phyloP scores from a whole-genome alignment of 140 eudicot species.

The Erigeron philadelphicus region DNA sequence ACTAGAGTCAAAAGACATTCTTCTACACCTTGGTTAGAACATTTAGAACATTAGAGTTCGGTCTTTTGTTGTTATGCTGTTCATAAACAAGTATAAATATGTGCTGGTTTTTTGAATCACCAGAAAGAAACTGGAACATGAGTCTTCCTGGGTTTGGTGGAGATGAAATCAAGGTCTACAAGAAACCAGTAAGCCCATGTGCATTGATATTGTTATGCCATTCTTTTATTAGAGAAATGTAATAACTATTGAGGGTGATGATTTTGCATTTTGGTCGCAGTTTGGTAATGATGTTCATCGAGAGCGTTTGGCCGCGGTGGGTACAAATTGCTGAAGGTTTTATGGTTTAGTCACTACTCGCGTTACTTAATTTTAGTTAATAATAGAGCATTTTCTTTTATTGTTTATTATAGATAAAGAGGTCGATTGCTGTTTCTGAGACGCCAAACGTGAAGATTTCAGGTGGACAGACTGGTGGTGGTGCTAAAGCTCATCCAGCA shows the following conservation, averaged over 20 bases:
- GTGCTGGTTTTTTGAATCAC: slow-evolving; percentile 3
- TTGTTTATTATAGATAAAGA: slow-evolving; percentile 52
- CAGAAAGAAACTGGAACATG: slow-evolving; percentile 94
- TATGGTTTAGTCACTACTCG: background rate
- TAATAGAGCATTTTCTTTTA: background rate
- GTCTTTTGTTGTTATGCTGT: background rate
- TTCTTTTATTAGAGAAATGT: background rate
- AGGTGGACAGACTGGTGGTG: slow-evolving; percentile 56
- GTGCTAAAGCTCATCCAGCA: slow-evolving; percentile 55
- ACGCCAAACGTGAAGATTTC: slow-evolving; percentile 38
- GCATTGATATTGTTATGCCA: background rate
- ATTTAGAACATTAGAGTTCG: slow-evolving; percentile 31
- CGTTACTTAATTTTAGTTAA: background rate
- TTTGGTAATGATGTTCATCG: slow-evolving; percentile 59
- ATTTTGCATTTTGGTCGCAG: slow-evolving; percentile 38
- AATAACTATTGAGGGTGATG: background rate
- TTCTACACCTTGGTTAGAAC: slow-evolving; percentile 74
- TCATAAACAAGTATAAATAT: background rate
- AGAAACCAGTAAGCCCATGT: slow-evolving; percentile 60
- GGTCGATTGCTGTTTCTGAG: slow-evolving; percentile 53
- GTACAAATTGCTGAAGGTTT: slow-evolving; percentile 15
- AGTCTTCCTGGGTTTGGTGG: slow-evolving; percentile 91
- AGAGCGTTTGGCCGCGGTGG: slow-evolving; percentile 81
- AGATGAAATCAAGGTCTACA: slow-evolving; percentile 74
- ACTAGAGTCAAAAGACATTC: slow-evolving; percentile 87